A percentile compares a stretch with the other conserved stretches of the same genome.
Conservation (phyloP, 2,329 filamentous ascomycete genomes). For the Aspergillus unguis region DNA sequence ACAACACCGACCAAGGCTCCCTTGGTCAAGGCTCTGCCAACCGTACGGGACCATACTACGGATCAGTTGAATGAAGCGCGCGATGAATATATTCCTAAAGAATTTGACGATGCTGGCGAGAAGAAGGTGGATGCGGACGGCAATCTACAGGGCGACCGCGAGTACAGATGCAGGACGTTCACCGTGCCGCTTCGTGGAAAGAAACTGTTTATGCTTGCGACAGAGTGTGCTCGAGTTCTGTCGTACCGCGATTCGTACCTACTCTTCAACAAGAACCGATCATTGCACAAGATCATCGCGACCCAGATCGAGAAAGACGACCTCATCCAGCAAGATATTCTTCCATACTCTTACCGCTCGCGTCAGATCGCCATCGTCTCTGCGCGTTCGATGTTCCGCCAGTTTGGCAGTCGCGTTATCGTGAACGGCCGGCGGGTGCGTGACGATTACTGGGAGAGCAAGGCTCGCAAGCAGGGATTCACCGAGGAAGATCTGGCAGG, state of each 20-base stretch:
- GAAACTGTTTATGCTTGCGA: conserved; percentile 97
- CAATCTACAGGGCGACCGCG: conserved; percentile 73
- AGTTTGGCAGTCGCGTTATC: conserved; percentile 94
- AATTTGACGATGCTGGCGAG: conserved; percentile 89
- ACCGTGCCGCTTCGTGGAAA: conserved; percentile 84
- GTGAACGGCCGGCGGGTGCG: conserved; percentile 84
- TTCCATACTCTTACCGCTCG: conserved; percentile 97
- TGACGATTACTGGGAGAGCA: conserved; percentile 98
- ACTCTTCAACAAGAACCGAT: conserved; percentile 97
- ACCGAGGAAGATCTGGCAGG: conserved; percentile 94
- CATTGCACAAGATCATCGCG: conserved; percentile 95
- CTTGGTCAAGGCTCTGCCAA: conserved; percentile 89
- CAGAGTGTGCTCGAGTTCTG: conserved; percentile 89
- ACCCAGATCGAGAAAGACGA: conserved; percentile 96
- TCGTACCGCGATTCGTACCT: conserved; percentile 97
- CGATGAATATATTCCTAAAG: conserved; percentile 92
- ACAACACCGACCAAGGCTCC: conserved; percentile 73
- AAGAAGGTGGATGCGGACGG: conserved; percentile 87
- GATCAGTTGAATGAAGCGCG: conserved; percentile 85
- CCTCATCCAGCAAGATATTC: conserved; percentile 86
- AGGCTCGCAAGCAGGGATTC: conserved; percentile 95
- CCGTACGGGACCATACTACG: conserved; percentile 93
- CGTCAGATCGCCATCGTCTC: conserved; percentile 98
- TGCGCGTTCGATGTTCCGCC: conserved; percentile 95
- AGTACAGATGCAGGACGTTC: conserved; percentile 92